phyloP scores from a whole-genome alignment of 2,329 filamentous ascomycete genomes.

The Pseudophaeomoniella oleicola region DNA sequence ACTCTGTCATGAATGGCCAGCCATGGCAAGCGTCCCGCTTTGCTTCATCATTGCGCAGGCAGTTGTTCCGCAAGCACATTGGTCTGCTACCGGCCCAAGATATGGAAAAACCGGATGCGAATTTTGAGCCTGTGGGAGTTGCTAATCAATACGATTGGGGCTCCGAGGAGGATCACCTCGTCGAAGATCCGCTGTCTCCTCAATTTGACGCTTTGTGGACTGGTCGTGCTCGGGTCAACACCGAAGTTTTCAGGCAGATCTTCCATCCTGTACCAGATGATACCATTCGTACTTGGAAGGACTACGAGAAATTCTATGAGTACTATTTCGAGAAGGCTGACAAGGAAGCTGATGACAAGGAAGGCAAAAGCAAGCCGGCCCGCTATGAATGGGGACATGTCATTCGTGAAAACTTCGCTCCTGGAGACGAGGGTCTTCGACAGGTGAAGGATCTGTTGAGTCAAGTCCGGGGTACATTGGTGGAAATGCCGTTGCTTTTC shows the following conservation, averaged over 20 bases:
- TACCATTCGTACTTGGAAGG: conserved; percentile 41
- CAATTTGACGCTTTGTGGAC: conserved; percentile 44
- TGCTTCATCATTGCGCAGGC: conserved; percentile 64
- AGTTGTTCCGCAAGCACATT: conserved; percentile 82
- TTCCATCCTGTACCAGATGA: conserved; percentile 51
- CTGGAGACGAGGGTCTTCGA: conserved; percentile 48
- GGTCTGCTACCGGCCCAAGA: conserved; percentile 65
- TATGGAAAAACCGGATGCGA: conserved; percentile 43
- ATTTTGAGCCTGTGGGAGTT: conserved; percentile 42
- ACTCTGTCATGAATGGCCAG: conserved; percentile 64
- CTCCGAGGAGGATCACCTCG: conserved; percentile 30
- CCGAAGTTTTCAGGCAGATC: conserved; percentile 43
- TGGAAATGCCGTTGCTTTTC: conserved; percentile 88
- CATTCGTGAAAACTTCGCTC: conserved; percentile 58
- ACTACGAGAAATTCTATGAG: conserved; percentile 50
- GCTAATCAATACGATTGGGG: conserved; percentile 42
- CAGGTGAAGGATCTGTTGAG: conserved; percentile 58
- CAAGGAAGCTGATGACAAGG: conserved; percentile 23
- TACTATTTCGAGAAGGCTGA: conserved; percentile 40
- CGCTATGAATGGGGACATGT: conserved; percentile 78
- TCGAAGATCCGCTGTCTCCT: conserved; percentile 44
- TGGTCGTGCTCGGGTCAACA: conserved; percentile 42
- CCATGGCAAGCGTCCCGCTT: conserved; percentile 67
- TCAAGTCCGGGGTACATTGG: conserved; percentile 53
- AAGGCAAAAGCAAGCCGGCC: conserved; percentile 28